phyloP scores from a whole-genome alignment of 2,329 filamentous ascomycete species.

The Raffaelea deltoideospora region DNA sequence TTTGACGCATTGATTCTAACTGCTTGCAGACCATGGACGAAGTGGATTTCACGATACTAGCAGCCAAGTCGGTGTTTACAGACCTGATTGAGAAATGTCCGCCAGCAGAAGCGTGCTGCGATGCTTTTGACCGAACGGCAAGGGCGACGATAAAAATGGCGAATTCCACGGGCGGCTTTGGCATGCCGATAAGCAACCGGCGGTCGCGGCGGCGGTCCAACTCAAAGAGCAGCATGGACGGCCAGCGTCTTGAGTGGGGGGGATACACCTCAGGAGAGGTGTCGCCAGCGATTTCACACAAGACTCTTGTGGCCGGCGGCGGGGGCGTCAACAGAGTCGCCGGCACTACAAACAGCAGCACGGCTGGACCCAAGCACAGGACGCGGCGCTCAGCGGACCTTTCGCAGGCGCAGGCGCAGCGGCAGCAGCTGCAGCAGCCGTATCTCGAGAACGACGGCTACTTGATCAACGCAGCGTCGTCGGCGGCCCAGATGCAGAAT shows the following conservation, averaged over 20 bases:
- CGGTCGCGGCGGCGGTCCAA: constrained; percentile 13
- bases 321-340: constrained; percentile 4
- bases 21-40: constrained; percentile 62
- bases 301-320: not conserved
- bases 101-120: constrained; percentile 82
- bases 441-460: not conserved
- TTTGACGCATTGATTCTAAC: no score
- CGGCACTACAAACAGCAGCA: not conserved
- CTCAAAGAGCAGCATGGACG: constrained; percentile 14
- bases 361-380: not conserved
- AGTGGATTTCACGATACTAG: constrained; percentile 91
- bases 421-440: constrained; percentile 6
- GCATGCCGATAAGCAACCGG: constrained; percentile 18
- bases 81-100: constrained; percentile 92
- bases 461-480: not conserved
- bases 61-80: constrained; percentile 80
- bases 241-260: constrained; percentile 9
- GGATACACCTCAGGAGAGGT: constrained; percentile 3
- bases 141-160: constrained; percentile 95
- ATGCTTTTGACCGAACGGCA: constrained; percentile 88
- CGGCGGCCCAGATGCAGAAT: constrained; percentile 2
- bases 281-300: constrained; percentile 8
- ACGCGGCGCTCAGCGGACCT: constrained; percentile 7
- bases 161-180: constrained; percentile 72
- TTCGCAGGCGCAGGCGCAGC: not conserved